Evolutionary conservation across 495 filamentous ascomycete genomes (phyloP), one percentile per base, ranked within the genome.

Genomic region (Hypomontagnella submonticulosa): DNA sequence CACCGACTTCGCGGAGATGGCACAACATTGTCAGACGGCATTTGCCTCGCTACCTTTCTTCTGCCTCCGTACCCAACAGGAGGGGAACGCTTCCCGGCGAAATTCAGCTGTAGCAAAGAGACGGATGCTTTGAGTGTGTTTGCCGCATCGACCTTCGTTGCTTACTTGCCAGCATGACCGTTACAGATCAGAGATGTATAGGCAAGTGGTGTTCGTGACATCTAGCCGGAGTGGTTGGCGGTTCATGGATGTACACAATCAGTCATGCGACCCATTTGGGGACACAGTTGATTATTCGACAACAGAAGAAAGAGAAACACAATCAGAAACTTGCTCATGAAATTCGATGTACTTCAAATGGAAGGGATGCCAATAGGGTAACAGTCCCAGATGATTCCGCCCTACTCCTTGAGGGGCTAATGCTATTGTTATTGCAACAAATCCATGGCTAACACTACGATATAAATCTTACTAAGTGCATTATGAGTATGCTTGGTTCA

Each of bases 1-100:
- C 42, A 59, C 53, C 65, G 58, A 67, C 58, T 56, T 67, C 20
- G 48, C 59, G 57, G 51, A 47, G 51, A 47, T 52, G 60, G 56
- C 59, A 23, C 40, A 55, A 48, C 30, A 44, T 37, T 61, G 50
- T 19, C 43, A 50, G 34, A 48, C 46, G n/a, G 56, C 56, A 51
- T 27, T n/a, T 60, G 15, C 50, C 44, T 55, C 23, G 38, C 37
- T 66, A 18, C 57, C 56, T 51, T 59, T 48, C 66, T 48, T 61
- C 50, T 52, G 9, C 55, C 56, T 43, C 54, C 47, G 12, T 64
- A 49, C 43, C 44, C 60, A 58, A 54, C 33, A 23, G 27, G 40
- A 47, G 38, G 50, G 41, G 47, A 37, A 37, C 33, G 20, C 61
- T 48, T 37, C 44, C 19, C 56, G 44, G 51, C 59, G 46, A 44